phyloP scores from a whole-genome alignment of 139 green algal species.

The Auxenochlorella pyrenoidosa region DNA sequence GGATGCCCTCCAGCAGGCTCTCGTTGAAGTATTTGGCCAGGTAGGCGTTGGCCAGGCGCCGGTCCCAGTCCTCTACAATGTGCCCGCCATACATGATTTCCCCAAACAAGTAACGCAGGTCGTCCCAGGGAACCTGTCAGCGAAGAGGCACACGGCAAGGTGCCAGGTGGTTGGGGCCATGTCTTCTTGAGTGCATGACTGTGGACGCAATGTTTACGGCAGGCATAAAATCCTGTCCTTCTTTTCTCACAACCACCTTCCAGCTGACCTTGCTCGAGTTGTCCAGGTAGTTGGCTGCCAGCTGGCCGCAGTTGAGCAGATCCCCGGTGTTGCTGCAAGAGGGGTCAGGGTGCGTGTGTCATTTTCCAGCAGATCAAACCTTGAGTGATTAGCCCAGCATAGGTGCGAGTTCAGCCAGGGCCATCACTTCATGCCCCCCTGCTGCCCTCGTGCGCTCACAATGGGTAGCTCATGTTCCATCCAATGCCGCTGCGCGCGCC shows the following conservation, averaged over 20 bases:
- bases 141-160: neutral
- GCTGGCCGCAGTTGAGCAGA: conserved; percentile 88
- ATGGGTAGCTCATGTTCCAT: conserved; percentile 93
- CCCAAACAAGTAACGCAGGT: conserved; percentile 93
- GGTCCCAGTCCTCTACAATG: conserved; percentile 95
- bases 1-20: conserved; percentile 80
- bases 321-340: conserved; percentile 80
- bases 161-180: neutral
- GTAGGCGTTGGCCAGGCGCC: conserved; percentile 83
- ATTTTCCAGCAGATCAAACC: no score
- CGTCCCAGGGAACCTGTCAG: conserved; percentile 82
- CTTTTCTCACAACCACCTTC: neutral
- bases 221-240: no score
- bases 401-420: no score
- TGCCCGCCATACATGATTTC: conserved; percentile 98
- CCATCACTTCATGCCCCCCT: no score
- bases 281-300: conserved; percentile 91
- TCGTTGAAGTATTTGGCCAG: conserved; percentile 86
- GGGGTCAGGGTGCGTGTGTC: no score
- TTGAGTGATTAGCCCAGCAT: no score
- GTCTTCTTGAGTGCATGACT: no score
- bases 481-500: conserved; percentile 75
- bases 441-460: conserved; percentile 31
- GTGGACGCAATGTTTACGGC: no score
- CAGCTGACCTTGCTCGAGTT: conserved; percentile 77